Base-by-base conservation (phyloP, 2,329 filamentous ascomycete genomes). In the Monilinia fructigena region DNA sequence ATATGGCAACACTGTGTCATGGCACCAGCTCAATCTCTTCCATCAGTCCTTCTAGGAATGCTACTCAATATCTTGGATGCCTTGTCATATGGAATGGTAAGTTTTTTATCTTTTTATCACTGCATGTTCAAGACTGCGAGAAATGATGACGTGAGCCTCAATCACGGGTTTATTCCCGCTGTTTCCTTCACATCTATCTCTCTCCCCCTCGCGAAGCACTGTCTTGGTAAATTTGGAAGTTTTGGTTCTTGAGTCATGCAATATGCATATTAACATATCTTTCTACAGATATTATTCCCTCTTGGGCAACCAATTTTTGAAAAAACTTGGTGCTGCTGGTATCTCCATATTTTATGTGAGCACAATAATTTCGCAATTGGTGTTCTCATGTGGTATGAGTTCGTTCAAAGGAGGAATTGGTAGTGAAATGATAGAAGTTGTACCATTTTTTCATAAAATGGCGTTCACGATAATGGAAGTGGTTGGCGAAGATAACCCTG, bases 291-390 rank as follows among this genome's bases (percentile, higher is more conserved):
- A 74, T 80, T 99, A 16, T 99, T 99, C 71, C 95, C 95, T 0
- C 83, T 99, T 0, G 93, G 94, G 8, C 90, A 91, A 69, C 87
- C 91, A 10, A 85, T 97, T 26, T 99, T 99, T 76, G 86, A 89
- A 38, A 38, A 85, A 89, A 69, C 86, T 98, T 8, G 95, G 94
- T 1, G 89, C 94, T 0, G 94, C 97, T 66, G 95, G 95, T 31
- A 97, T 99, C 66, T 97, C 95, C 0, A 97, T 99, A 79, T 99
- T 98, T 80, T 99, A 98, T 77, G 91, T 99, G 72, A 97, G 93
- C 82, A 97, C 93, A 66, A 97, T 99, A 70, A 85, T 98, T 52
- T 91, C 95, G 0, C 95, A 99, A 76, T 78, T 99, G 62, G 90
- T 92, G 20, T 98, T 94, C 76, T 97, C 94, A 0, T 83, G 84